Percentiles rank a stretch among this genome's conserved stretches.
Evolutionary conservation across 495 filamentous ascomycete genomes (phyloP).

Genomic region (Podospora didyma): DNA sequence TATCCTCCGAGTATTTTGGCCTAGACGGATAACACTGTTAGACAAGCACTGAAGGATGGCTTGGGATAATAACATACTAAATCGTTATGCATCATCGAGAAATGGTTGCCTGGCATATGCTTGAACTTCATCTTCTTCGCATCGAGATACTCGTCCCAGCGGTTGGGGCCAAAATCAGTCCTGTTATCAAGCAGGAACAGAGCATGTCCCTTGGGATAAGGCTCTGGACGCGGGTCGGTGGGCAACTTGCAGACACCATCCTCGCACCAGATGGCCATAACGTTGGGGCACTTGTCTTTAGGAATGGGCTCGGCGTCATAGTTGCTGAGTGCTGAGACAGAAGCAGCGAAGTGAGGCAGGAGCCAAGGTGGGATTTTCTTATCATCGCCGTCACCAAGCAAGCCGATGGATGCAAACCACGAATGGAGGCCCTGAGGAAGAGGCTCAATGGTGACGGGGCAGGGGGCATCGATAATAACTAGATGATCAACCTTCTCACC

Average conservation of each 20-base stretch:
- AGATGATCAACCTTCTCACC: constrained; percentile 71
- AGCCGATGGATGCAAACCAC: constrained; percentile 75
- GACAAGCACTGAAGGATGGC: background rate
- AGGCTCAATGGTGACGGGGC: constrained; percentile 71
- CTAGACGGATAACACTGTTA: constrained; percentile 12
- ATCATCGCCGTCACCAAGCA: constrained; percentile 62
- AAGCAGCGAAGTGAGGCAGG: constrained; percentile 76
- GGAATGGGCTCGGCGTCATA: constrained; percentile 60
- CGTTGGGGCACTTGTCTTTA: constrained; percentile 55
- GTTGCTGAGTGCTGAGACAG: constrained; percentile 68
- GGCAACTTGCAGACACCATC: constrained; percentile 74
- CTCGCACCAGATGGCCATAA: constrained; percentile 72
- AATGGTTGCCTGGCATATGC: constrained; percentile 67
- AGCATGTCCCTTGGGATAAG: constrained; percentile 67
- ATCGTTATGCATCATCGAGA: constrained; percentile 65
- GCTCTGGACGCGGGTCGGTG: constrained; percentile 65
- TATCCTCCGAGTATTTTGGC: constrained; percentile 39
- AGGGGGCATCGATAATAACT: constrained; percentile 79
- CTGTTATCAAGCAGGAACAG: constrained; percentile 76
- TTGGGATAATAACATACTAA: constrained; percentile 36
- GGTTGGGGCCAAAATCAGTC: constrained; percentile 71
- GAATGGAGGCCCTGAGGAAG: constrained; percentile 70
- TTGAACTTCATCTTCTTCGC: constrained; percentile 55
- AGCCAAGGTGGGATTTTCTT: constrained; percentile 72
- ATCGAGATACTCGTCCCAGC: constrained; percentile 74